A percentile compares a stretch with the other conserved stretches of the same genome.
These are phyloP conservation scores for Chlamydomonas eustigma DNA, from an alignment of 139 green algal genomes.

Conservation along the genomic window DNA sequence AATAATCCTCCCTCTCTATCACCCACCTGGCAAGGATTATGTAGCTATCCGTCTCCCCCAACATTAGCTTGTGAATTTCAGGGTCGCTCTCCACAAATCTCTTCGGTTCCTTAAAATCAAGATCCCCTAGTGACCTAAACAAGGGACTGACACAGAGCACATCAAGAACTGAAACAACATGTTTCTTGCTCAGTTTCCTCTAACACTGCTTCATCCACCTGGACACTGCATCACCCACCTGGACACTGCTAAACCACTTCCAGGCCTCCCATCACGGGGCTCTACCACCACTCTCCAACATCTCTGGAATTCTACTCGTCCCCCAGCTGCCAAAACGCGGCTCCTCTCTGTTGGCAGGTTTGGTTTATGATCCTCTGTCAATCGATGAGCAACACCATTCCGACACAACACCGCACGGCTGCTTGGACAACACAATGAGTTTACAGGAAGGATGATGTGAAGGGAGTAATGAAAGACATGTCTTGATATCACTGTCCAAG, in stretches of 20 bases:
- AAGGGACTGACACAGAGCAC: too few relatives aligned
- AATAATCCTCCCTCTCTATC: background rate
- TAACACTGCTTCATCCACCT: background rate
- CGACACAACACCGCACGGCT: constrained; percentile 57
- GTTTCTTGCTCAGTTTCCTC: too few relatives aligned
- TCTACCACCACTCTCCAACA: constrained; percentile 79
- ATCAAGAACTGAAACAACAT: too few relatives aligned
- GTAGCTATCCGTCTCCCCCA: constrained; percentile 13
- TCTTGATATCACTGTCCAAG: too few relatives aligned
- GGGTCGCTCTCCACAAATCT: constrained; percentile 52
- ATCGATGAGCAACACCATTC: constrained; percentile 32
- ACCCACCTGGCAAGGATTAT: constrained; percentile 19
- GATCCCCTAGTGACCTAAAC: constrained; percentile 56
- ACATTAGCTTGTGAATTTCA: constrained; percentile 39
- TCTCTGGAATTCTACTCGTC: constrained; percentile 58
- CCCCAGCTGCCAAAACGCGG: constrained; percentile 47
- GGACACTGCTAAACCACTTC: constrained; percentile 63
- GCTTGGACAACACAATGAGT: too few relatives aligned
- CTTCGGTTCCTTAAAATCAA: constrained; percentile 71
- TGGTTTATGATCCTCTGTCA: constrained; percentile 78
- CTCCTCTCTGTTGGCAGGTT: constrained; percentile 40
- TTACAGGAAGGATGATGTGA: too few relatives aligned
- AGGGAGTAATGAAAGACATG: too few relatives aligned
- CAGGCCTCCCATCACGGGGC: constrained; percentile 43
- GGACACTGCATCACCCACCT: constrained; percentile 23